Evolutionary conservation across 768 basidiomycete genomes (phyloP).

Genomic region (Gymnopilus junonius): DNA sequence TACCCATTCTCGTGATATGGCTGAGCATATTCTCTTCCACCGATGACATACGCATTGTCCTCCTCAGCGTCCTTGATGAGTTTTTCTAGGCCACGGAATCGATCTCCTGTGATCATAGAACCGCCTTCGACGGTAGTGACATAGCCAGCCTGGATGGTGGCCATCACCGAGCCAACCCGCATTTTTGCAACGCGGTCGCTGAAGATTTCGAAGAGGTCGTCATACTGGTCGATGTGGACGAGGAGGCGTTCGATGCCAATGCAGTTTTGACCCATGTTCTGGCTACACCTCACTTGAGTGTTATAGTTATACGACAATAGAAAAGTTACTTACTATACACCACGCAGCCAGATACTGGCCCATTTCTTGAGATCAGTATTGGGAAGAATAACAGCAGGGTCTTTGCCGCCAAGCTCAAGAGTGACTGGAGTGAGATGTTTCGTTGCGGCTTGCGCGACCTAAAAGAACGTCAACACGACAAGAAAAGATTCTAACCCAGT

Average conservation of each 20-base stretch:
- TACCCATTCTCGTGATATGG: conserved; percentile 70
- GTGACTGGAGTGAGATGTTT: conserved; percentile 90
- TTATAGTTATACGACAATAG: neutral
- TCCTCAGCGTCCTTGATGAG: conserved; percentile 73
- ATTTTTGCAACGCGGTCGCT: conserved; percentile 66
- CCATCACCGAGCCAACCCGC: conserved; percentile 78
- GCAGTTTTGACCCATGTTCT: conserved; percentile 95
- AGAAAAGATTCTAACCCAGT: neutral
- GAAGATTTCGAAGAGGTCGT: conserved; percentile 72
- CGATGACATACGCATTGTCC: conserved; percentile 66
- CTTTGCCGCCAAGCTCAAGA: conserved; percentile 94
- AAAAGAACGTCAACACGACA: neutral
- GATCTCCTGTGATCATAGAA: conserved; percentile 78
- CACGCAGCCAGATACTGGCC: conserved; percentile 86
- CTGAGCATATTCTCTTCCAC: conserved; percentile 71
- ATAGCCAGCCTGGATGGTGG: conserved; percentile 68
- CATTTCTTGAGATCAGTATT: conserved; percentile 83
- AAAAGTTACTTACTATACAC: conserved; percentile 75
- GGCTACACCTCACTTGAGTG: conserved; percentile 48
- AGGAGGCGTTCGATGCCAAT: conserved; percentile 95
- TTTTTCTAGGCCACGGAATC: conserved; percentile 69
- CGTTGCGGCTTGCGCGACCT: conserved; percentile 86
- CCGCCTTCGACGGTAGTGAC: conserved; percentile 83
- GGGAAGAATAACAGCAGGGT: conserved; percentile 89
- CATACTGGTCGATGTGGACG: conserved; percentile 79